These are phyloP conservation scores for Candida broadrunensis DNA, from an alignment of 805 yeast genomes.

Conservation along the genomic window DNA sequence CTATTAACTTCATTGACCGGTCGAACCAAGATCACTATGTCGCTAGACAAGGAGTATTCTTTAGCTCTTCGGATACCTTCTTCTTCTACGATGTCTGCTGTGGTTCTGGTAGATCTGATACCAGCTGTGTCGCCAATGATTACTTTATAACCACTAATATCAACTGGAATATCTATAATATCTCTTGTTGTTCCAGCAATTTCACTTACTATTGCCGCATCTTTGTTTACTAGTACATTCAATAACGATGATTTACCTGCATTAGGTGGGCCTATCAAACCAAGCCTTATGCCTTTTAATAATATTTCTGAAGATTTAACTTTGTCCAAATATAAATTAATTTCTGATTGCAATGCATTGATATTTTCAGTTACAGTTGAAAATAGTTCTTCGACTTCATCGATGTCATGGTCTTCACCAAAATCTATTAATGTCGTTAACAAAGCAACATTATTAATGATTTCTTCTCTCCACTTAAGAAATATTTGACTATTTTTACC, in stretches of 20 bases:
- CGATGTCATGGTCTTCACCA: conserved; percentile 88
- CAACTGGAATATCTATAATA: conserved; percentile 74
- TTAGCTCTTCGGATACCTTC: conserved; percentile 84
- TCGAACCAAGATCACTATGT: conserved; percentile 61
- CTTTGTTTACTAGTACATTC: conserved; percentile 71
- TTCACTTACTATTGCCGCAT: conserved; percentile 86
- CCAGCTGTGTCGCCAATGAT: conserved; percentile 94
- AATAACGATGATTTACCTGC: conserved; percentile 92
- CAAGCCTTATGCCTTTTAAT: conserved; percentile 67
- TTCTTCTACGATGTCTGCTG: conserved; percentile 58
- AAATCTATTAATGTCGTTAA: conserved; percentile 90
- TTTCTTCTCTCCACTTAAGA: conserved; percentile 60
- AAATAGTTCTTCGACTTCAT: conserved; percentile 56
- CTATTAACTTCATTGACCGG: conserved; percentile 4
- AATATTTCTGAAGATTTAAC: conserved; percentile 61
- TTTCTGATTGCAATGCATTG: conserved; percentile 37
- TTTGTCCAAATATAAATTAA: conserved; percentile 42
- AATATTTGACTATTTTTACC: conserved; percentile 63
- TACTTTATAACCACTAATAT: conserved; percentile 80
- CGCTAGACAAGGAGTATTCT: conserved; percentile 54
- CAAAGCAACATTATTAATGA: conserved; percentile 67
- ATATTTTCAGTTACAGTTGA: conserved; percentile 47
- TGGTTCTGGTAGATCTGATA: conserved; percentile 46
- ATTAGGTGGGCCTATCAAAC: conserved; percentile 87
- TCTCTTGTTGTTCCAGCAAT: conserved; percentile 96